These are phyloP conservation scores for Xylariales sp. DNA, from an alignment of 2,329 filamentous ascomycete genomes.

Conservation along the genomic window DNA sequence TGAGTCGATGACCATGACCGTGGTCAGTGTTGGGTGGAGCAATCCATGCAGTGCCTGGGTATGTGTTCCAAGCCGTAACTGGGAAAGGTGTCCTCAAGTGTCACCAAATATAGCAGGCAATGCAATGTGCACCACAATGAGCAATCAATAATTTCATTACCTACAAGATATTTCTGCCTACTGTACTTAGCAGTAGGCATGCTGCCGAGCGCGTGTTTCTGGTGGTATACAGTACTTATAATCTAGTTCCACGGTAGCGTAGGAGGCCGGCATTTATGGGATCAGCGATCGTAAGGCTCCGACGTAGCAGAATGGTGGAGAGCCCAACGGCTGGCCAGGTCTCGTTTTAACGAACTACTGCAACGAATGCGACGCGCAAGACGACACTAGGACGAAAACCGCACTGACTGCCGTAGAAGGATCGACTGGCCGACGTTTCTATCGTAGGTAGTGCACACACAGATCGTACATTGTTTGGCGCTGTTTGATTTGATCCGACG, in stretches of 20 bases:
- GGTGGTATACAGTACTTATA: slow-evolving; percentile 7
- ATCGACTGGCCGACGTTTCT: background rate
- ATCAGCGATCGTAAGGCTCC: slow-evolving; percentile 34
- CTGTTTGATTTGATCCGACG: slow-evolving; percentile 18
- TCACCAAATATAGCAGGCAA: slow-evolving; percentile 12
- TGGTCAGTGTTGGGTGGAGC: slow-evolving; percentile 19
- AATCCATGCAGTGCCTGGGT: slow-evolving; percentile 3
- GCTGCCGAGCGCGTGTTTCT: slow-evolving; percentile 1
- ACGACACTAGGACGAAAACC: slow-evolving; percentile 22
- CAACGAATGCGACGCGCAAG: slow-evolving; percentile 17
- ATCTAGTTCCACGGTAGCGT: slow-evolving; percentile 19
- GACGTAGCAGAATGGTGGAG: slow-evolving; percentile 27
- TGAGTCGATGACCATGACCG: slow-evolving; percentile 4
- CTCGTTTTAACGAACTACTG: slow-evolving; percentile 7
- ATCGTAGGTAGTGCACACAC: background rate
- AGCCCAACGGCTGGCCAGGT: slow-evolving; percentile 19
- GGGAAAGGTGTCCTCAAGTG: slow-evolving; percentile 7
- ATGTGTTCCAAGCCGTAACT: slow-evolving; percentile 4
- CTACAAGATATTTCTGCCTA: background rate
- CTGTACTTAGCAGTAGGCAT: background rate
- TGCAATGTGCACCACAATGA: slow-evolving; percentile 8
- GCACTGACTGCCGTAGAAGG: slow-evolving; percentile 10
- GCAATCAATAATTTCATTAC: slow-evolving; percentile 18
- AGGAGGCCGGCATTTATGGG: slow-evolving; percentile 27
- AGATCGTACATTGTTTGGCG: slow-evolving; percentile 13